phyloP scores from a whole-genome alignment of 2,329 filamentous ascomycete species.

The Paraphoma sp. region DNA sequence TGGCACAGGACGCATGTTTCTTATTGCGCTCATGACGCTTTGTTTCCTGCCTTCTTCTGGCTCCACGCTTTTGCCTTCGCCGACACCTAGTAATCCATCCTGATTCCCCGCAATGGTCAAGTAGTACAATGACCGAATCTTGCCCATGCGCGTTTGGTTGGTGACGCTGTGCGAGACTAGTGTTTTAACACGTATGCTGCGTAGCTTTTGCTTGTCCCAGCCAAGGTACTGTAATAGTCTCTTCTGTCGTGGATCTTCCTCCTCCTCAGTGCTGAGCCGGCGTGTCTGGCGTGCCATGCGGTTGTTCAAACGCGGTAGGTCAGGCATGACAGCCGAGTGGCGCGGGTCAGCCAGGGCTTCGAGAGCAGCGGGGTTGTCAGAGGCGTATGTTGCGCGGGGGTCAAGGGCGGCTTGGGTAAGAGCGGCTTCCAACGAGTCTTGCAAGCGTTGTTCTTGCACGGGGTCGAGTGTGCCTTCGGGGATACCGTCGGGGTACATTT shows the following conservation, averaged over 20 bases:
- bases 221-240: slow-evolving; percentile 65
- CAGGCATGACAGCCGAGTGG: slow-evolving; percentile 55
- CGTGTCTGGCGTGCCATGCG: slow-evolving; percentile 44
- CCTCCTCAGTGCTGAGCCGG: slow-evolving; percentile 42
- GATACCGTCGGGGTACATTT: slow-evolving; percentile 44
- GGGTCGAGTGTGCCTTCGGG: slow-evolving; percentile 35
- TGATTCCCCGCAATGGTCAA: slow-evolving; percentile 86
- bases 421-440: slow-evolving; percentile 40
- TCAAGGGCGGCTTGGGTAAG: slow-evolving; percentile 46
- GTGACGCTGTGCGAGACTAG: slow-evolving; percentile 77
- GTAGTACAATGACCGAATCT: slow-evolving; percentile 78
- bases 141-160: slow-evolving; percentile 97
- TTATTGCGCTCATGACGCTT: slow-evolving; percentile 80
- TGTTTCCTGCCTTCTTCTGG: slow-evolving; percentile 70
- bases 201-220: slow-evolving; percentile 56
- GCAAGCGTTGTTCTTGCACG: slow-evolving; percentile 21
- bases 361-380: slow-evolving; percentile 57
- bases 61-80: slow-evolving; percentile 88
- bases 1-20: slow-evolving; percentile 90
- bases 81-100: slow-evolving; percentile 84
- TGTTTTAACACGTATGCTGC: slow-evolving; percentile 69
- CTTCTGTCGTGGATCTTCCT: slow-evolving; percentile 56
- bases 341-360: slow-evolving; percentile 58
- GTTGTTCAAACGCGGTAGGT: slow-evolving; percentile 56
- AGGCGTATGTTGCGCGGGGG: slow-evolving; percentile 54